A percentile compares a stretch with the other conserved stretches of the same genome.
Conservation (phyloP, 768 basidiomycete species). For the Mycena albidolilacea region DNA sequence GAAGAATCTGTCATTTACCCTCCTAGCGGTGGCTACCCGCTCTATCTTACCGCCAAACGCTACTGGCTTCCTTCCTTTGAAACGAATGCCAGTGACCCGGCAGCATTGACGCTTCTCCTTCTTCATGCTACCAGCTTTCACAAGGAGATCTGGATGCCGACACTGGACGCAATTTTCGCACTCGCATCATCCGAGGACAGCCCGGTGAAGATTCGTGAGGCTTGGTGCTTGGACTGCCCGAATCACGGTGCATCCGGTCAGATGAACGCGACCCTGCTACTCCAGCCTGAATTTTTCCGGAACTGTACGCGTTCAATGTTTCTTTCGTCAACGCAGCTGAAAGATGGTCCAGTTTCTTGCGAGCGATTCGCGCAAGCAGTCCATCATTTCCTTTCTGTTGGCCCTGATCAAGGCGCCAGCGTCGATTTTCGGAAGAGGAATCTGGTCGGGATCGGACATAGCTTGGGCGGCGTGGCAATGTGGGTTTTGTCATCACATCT, state of each 20-base stretch:
- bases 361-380: conserved; percentile 73
- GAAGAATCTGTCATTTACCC: conserved; percentile 49
- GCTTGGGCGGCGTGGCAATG: conserved; percentile 77
- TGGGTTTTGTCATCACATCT: conserved; percentile 48
- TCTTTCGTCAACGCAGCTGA: conserved; percentile 12
- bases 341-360: conserved; percentile 66
- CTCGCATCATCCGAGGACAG: conserved; percentile 43
- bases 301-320: conserved; percentile 56
- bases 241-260: conserved; percentile 77
- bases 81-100: conserved; percentile 51
- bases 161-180: conserved; percentile 63
- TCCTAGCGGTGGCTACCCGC: conserved; percentile 60
- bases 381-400: conserved; percentile 68
- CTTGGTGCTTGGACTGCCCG: conserved; percentile 80
- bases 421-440: conserved; percentile 66
- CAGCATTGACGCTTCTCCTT: conserved; percentile 71
- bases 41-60: conserved; percentile 70
- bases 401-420: conserved; percentile 53
- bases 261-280: conserved; percentile 66
- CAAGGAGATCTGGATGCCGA: conserved; percentile 82
- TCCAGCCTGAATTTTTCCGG: conserved; percentile 58
- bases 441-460: conserved; percentile 78
- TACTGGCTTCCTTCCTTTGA: conserved; percentile 64
- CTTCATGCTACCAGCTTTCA: conserved; percentile 82
- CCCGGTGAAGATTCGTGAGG: conserved; percentile 63